These are phyloP conservation scores for Berkeleyomyces rouxiae DNA, from an alignment of 2,329 filamentous ascomycete species.

Conservation along the genomic window DNA sequence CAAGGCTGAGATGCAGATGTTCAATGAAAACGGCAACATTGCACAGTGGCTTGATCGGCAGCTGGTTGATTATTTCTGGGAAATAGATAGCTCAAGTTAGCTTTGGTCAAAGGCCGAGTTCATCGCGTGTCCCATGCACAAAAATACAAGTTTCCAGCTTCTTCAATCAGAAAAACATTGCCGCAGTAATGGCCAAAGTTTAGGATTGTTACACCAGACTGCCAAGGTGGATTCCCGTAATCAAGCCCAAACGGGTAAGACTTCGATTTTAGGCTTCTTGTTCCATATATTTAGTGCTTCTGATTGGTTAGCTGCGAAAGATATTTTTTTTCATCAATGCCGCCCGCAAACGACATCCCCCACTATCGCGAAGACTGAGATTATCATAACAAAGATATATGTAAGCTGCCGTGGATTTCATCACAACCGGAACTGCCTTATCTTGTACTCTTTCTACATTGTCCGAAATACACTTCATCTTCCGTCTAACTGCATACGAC, in stretches of 20 bases:
- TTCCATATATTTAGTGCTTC: slow-evolving; percentile 4
- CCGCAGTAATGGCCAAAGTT: neutral
- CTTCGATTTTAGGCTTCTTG: neutral
- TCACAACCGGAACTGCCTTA: neutral
- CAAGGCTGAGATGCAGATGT: slow-evolving; percentile 63
- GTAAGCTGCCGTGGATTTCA: slow-evolving; percentile 4
- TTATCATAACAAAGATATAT: slow-evolving; percentile 2
- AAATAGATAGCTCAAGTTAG: neutral
- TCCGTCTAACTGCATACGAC: slow-evolving; percentile 8
- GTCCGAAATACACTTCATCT: slow-evolving; percentile 8
- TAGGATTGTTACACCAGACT: neutral
- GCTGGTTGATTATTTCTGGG: neutral
- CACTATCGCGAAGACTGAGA: slow-evolving; percentile 3
- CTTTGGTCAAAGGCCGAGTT: too few relatives aligned
- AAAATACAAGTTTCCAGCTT: too few relatives aligned
- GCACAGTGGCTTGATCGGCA: slow-evolving; percentile 32
- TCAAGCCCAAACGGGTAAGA: slow-evolving; percentile 6
- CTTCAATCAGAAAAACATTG: too few relatives aligned
- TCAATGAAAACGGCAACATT: slow-evolving; percentile 39
- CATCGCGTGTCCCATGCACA: too few relatives aligned
- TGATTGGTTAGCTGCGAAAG: slow-evolving; percentile 7
- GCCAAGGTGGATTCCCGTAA: neutral
- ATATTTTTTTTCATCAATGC: slow-evolving; percentile 4
- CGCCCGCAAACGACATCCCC: slow-evolving; percentile 5
- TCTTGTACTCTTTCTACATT: neutral